Conservation (phyloP, 1,139 yeast species). For the Meyerozyma sp. region DNA sequence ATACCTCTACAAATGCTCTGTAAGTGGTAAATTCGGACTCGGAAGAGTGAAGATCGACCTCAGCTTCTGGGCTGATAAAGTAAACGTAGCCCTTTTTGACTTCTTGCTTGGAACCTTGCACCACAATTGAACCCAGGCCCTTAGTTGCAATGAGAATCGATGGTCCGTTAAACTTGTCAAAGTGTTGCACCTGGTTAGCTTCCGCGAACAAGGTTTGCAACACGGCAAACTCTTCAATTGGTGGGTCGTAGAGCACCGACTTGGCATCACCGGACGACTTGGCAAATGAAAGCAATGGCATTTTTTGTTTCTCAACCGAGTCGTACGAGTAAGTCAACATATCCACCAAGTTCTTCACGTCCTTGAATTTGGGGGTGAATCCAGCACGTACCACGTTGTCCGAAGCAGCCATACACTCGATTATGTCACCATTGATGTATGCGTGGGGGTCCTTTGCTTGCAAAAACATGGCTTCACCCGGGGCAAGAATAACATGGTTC, state of each 20-base stretch:
- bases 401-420: constrained; percentile 99
- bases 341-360: constrained; percentile 79
- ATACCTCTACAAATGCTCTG: constrained; percentile 81
- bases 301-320: constrained; percentile 88
- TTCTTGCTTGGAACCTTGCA: constrained; percentile 39
- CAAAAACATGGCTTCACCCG: constrained; percentile 97
- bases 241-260: constrained; percentile 81
- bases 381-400: constrained; percentile 98
- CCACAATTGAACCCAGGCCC: constrained; percentile 60
- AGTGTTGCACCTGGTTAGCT: constrained; percentile 39
- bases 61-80: constrained; percentile 76
- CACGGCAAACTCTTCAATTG: constrained; percentile 93
- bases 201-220: constrained; percentile 61
- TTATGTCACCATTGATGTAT: constrained; percentile 91
- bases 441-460: constrained; percentile 99
- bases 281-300: constrained; percentile 61
- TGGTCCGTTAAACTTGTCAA: constrained; percentile 74
- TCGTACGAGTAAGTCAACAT: constrained; percentile 90
- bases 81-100: constrained; percentile 70
- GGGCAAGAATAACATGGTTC: constrained; percentile 73
- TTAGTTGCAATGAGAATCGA: constrained; percentile 79
- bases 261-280: constrained; percentile 65
- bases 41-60: constrained; percentile 50
- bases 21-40: constrained; percentile 61
- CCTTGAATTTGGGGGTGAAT: constrained; percentile 96